These are phyloP conservation scores for Glebionis coronaria DNA, from an alignment of 129 eudicot species.

Conservation along the genomic window DNA sequence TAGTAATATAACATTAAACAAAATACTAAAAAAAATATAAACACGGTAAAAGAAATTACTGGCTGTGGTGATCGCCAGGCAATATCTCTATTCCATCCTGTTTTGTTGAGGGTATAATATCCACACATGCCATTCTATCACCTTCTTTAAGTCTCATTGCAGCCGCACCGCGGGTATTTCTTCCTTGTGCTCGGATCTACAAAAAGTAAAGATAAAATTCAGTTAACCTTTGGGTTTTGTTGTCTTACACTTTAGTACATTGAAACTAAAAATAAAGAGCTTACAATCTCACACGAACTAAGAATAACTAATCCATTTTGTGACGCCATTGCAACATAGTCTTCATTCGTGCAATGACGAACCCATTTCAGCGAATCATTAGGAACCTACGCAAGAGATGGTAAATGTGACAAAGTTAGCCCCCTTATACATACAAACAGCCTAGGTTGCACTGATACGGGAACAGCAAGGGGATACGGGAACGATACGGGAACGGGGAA, in stretches of 20 bases:
- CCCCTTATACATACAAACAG: not conserved
- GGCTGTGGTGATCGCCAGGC: slow-evolving; percentile 34
- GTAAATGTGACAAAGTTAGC: not conserved
- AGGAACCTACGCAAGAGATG: slow-evolving; percentile 55
- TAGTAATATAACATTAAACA: not conserved
- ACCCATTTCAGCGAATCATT: slow-evolving; percentile 98
- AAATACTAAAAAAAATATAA: not conserved
- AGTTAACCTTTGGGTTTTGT: not conserved
- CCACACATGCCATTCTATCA: slow-evolving; percentile 89
- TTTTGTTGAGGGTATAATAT: slow-evolving; percentile 68
- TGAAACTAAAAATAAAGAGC: slow-evolving; percentile 17
- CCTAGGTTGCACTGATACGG: too few relatives aligned
- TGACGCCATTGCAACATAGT: slow-evolving; percentile 96
- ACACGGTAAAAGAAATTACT: slow-evolving; percentile 36
- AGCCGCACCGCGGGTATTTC: slow-evolving; percentile 79
- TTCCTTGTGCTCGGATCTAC: slow-evolving; percentile 85
- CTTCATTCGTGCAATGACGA: slow-evolving; percentile 77
- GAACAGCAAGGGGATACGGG: too few relatives aligned
- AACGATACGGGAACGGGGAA: too few relatives aligned
- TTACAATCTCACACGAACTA: slow-evolving; percentile 75
- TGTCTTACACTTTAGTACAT: not conserved
- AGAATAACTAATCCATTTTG: slow-evolving; percentile 85
- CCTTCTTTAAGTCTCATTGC: slow-evolving; percentile 88
- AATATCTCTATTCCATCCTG: slow-evolving; percentile 37
- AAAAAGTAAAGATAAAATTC: slow-evolving; percentile 2